phyloP scores from a whole-genome alignment of 495 filamentous ascomycete species.

The Pyrenula massariospora region DNA sequence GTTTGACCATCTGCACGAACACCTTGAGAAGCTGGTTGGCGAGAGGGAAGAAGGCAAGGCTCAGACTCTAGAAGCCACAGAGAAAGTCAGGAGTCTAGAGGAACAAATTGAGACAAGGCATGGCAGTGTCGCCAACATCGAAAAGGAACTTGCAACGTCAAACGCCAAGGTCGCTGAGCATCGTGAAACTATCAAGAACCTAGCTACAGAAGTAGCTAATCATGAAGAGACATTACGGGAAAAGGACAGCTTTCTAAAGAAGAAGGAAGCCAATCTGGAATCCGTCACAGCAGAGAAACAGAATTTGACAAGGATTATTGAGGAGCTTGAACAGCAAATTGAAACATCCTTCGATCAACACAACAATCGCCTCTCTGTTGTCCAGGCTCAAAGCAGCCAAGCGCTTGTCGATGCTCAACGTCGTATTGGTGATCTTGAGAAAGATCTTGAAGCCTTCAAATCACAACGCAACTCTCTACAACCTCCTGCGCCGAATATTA shows the following conservation, averaged over 20 bases:
- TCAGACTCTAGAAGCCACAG: not conserved
- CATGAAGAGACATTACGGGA: conserved; percentile 53
- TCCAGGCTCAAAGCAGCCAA: conserved; percentile 44
- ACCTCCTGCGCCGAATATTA: not conserved
- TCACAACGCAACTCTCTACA: conserved; percentile 35
- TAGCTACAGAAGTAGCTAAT: conserved; percentile 40
- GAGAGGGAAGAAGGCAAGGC: not conserved
- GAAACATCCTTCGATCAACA: conserved; percentile 88
- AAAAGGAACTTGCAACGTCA: not conserved
- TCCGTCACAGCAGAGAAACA: conserved; percentile 51
- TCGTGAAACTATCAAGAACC: conserved; percentile 35
- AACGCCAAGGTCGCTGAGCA: conserved; percentile 10
- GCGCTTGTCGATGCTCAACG: conserved; percentile 35
- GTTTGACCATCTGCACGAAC: not conserved
- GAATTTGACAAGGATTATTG: conserved; percentile 81
- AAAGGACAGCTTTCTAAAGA: conserved; percentile 59
- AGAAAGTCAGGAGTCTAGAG: conserved; percentile 1
- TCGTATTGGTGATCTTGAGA: conserved; percentile 31
- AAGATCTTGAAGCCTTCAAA: conserved; percentile 39
- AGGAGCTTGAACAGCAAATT: conserved; percentile 96
- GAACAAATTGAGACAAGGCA: conserved; percentile 5
- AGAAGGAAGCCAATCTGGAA: conserved; percentile 50
- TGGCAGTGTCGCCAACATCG: not conserved
- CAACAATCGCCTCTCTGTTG: conserved; percentile 67
- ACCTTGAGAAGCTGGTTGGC: not conserved